Conservation (phyloP, 2,329 filamentous ascomycete genomes). For the Elsinoe ampelina region DNA sequence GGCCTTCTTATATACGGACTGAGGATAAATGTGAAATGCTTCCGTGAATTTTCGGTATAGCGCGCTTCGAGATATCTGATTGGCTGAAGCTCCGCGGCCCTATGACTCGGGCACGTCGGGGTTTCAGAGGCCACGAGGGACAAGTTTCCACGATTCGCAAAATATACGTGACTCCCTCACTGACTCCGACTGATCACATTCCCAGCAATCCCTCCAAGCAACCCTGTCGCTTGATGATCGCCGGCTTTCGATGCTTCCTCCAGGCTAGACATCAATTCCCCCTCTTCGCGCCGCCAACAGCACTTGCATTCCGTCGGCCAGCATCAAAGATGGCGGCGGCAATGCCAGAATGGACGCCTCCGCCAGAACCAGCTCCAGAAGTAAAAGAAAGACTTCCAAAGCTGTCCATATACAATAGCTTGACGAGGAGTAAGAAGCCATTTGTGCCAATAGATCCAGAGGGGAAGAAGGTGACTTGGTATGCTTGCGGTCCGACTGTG, state of each 20-base stretch:
- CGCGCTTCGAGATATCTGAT: background rate
- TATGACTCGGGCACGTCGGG: slow-evolving; percentile 1
- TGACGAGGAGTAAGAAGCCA: slow-evolving; percentile 63
- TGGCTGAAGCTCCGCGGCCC: slow-evolving; percentile 7
- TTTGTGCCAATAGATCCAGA: slow-evolving; percentile 64
- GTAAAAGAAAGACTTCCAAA: slow-evolving; percentile 35
- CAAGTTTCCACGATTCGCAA: background rate
- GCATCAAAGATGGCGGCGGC: slow-evolving; percentile 16
- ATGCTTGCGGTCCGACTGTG: slow-evolving; percentile 74
- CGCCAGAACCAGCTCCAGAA: slow-evolving; percentile 26
- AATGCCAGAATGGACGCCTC: slow-evolving; percentile 26
- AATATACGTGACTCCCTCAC: background rate
- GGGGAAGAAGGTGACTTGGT: slow-evolving; percentile 67
- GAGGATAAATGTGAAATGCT: background rate
- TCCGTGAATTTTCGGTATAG: background rate
- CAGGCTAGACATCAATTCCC: slow-evolving; percentile 1
- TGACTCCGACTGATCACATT: background rate
- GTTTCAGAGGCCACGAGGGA: background rate
- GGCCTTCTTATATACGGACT: background rate
- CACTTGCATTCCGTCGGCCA: slow-evolving; percentile 15
- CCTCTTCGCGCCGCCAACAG: slow-evolving; percentile 10
- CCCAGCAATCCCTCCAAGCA: background rate
- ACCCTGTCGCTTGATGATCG: slow-evolving; percentile 8
- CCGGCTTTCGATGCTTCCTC: slow-evolving; percentile 9
- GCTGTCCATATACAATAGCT: slow-evolving; percentile 70